These are phyloP conservation scores for Curvularia eragrostidis DNA, from an alignment of 2,329 filamentous ascomycete species.

Conservation along the genomic window DNA sequence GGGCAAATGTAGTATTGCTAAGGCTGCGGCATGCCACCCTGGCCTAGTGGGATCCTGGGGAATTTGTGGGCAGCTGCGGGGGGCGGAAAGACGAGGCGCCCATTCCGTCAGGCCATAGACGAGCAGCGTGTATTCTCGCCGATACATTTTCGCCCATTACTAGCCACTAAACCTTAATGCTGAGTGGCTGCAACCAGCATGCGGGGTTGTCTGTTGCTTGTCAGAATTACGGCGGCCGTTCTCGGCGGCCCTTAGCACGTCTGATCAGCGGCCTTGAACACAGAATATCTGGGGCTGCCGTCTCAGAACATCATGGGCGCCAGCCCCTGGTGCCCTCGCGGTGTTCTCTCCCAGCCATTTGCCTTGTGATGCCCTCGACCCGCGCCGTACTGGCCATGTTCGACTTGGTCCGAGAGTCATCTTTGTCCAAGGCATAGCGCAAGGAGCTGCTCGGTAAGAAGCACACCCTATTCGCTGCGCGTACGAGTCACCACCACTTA, in stretches of 20 bases:
- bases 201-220: slow-evolving; percentile 17
- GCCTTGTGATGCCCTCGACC: background rate
- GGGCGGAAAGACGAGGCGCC: slow-evolving; percentile 29
- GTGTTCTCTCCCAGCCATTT: background rate
- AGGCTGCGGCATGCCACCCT: slow-evolving; percentile 27
- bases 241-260: slow-evolving; percentile 18
- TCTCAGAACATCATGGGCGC: slow-evolving; percentile 1
- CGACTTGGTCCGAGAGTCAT: slow-evolving; percentile 3
- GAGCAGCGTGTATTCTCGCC: slow-evolving; percentile 27
- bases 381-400: background rate
- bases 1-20: slow-evolving; percentile 23
- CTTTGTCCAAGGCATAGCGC: slow-evolving; percentile 7
- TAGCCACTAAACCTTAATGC: slow-evolving; percentile 31
- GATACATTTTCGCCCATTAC: slow-evolving; percentile 40
- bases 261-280: slow-evolving; percentile 11
- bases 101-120: slow-evolving; percentile 24
- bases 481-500: slow-evolving; percentile 21
- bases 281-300: slow-evolving; percentile 3
- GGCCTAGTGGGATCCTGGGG: slow-evolving; percentile 32
- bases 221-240: slow-evolving; percentile 11
- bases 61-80: slow-evolving; percentile 26
- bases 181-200: slow-evolving; percentile 23
- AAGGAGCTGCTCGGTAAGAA: slow-evolving; percentile 22
- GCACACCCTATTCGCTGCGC: slow-evolving; percentile 21
- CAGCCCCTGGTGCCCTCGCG: slow-evolving; percentile 9